phyloP scores from a whole-genome alignment of 257 asterid species.

The Ballota nigra region DNA sequence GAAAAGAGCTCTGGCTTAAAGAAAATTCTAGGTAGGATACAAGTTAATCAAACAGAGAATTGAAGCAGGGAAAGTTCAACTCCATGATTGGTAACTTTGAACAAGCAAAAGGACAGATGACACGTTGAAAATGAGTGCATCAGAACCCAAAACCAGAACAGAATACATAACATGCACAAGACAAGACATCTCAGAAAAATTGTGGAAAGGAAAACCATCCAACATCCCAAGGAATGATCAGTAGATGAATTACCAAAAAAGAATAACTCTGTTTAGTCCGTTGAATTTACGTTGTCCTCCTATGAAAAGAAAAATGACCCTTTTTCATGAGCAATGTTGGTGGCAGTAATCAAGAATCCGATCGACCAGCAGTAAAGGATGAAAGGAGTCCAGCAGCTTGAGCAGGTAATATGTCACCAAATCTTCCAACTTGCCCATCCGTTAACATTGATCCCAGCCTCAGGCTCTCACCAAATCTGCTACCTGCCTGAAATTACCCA shows the following conservation, averaged over 20 bases:
- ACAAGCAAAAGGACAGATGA: not conserved
- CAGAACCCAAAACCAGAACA: not conserved
- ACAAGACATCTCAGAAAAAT: too few species aligned
- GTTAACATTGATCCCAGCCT: slow-evolving; percentile 88
- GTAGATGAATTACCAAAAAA: slow-evolving; percentile 26
- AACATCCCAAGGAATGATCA: not conserved
- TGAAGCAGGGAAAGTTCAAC: not conserved
- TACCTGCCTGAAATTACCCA: slow-evolving; percentile 68
- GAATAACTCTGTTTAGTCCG: not conserved
- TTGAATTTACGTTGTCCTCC: not conserved
- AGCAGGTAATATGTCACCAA: slow-evolving; percentile 95
- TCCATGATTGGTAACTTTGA: not conserved
- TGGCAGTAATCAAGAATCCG: slow-evolving; percentile 48
- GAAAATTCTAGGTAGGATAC: not conserved
- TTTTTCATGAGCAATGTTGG: slow-evolving; percentile 1
- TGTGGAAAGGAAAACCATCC: not conserved
- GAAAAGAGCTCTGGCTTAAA: not conserved
- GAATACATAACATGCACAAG: not conserved
- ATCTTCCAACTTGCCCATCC: slow-evolving; percentile 97
- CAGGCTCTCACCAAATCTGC: slow-evolving; percentile 97
- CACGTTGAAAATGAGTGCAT: not conserved
- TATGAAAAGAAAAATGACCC: not conserved
- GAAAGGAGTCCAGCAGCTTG: slow-evolving; percentile 99
- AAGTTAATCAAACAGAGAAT: not conserved
- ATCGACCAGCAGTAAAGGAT: slow-evolving; percentile 75